Conservation (phyloP, 441 rosid genomes). For the Bocquillonia castaneifolia region DNA sequence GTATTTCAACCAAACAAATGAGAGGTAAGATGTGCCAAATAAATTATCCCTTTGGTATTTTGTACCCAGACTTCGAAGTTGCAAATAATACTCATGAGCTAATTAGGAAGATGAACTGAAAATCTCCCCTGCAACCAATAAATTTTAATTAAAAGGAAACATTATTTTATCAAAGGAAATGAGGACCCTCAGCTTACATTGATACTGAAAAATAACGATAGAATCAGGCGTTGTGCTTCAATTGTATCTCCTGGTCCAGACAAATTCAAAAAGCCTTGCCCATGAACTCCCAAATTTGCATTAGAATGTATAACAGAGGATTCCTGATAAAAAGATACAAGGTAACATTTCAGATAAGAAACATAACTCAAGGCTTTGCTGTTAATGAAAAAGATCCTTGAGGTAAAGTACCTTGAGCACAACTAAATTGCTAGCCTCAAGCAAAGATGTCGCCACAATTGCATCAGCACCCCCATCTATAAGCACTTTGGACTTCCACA, state of each 20-base stretch:
- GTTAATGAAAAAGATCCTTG: neutral
- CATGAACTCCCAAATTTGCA: slow-evolving; percentile 90
- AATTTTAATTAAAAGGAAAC: neutral
- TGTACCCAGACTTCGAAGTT: neutral
- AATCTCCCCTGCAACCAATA: slow-evolving; percentile 1
- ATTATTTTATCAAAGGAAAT: slow-evolving; percentile 5
- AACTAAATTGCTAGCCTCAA: slow-evolving; percentile 81
- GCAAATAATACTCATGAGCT: neutral
- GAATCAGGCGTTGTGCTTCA: slow-evolving; percentile 75
- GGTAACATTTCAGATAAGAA: neutral
- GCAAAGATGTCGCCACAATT: slow-evolving; percentile 66
- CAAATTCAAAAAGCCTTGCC: slow-evolving; percentile 76
- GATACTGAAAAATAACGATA: slow-evolving; percentile 70
- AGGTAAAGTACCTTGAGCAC: slow-evolving; percentile 67
- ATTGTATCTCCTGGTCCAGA: slow-evolving; percentile 77
- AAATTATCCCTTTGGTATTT: neutral
- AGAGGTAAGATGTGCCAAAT: neutral
- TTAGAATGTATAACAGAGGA: slow-evolving; percentile 85
- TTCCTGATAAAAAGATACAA: slow-evolving; percentile 39
- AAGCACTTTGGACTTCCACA: slow-evolving; percentile 88
- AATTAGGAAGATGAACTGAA: slow-evolving; percentile 1
- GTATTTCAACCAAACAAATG: neutral
- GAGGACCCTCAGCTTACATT: slow-evolving; percentile 48
- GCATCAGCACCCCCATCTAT: slow-evolving; percentile 73
- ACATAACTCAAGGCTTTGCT: slow-evolving; percentile 16